Conservation (phyloP, 768 basidiomycete species). For the Termitomyces sp. region DNA sequence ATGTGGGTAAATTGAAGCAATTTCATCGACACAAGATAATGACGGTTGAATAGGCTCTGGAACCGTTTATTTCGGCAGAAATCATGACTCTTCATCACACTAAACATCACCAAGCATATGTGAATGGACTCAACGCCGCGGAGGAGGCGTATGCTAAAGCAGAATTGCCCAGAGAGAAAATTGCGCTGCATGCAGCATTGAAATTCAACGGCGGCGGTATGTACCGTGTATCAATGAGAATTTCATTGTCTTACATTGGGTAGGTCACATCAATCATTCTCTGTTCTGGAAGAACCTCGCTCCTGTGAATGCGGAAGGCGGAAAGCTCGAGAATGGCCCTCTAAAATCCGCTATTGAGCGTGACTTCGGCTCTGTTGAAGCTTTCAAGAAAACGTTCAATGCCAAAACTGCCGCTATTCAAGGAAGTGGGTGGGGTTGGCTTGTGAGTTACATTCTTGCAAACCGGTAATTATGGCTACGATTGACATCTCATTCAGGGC, state of each 20-base stretch:
- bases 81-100: slow-evolving; percentile 94
- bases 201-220: slow-evolving; percentile 97
- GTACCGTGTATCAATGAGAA: slow-evolving; percentile 6
- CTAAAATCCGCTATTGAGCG: slow-evolving; percentile 71
- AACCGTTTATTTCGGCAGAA: slow-evolving; percentile 85
- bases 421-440: slow-evolving; percentile 99
- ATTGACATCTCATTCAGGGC: slow-evolving; percentile 39
- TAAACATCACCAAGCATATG: slow-evolving; percentile 91
- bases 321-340: slow-evolving; percentile 56
- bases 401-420: slow-evolving; percentile 87
- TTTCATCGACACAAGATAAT: background rate
- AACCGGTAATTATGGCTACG: background rate
- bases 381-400: slow-evolving; percentile 83
- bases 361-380: slow-evolving; percentile 85
- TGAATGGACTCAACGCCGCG: slow-evolving; percentile 90
- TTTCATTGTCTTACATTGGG: background rate
- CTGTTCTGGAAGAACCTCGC: slow-evolving; percentile 98
- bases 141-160: slow-evolving; percentile 75
- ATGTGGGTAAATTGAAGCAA: slow-evolving; percentile 37
- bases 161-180: slow-evolving; percentile 62
- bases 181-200: slow-evolving; percentile 84
- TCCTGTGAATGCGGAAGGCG: slow-evolving; percentile 58
- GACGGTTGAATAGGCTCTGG: slow-evolving; percentile 56
- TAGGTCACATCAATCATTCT: slow-evolving; percentile 91
- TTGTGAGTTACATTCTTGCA: slow-evolving; percentile 39